Evolutionary conservation across 2,329 filamentous ascomycete genomes (phyloP).

Genomic region (Decorospora gaudefroyi): DNA sequence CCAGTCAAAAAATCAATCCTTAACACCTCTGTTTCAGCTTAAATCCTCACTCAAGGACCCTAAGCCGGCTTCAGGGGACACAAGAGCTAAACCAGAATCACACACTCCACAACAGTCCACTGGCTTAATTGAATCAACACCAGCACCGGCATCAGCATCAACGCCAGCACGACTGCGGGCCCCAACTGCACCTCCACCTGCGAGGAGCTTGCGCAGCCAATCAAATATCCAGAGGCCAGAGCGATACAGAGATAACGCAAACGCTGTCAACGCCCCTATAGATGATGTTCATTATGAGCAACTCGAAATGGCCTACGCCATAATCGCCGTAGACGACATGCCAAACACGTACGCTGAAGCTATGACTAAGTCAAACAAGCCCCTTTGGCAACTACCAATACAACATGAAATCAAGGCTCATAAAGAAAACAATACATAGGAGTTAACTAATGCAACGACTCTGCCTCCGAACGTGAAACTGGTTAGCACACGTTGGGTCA

Average conservation of each 20-base stretch:
- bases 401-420: slow-evolving; percentile 8
- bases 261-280: not conserved
- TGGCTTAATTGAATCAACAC: not conserved
- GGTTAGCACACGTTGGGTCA: slow-evolving; percentile 12
- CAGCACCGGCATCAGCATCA: too few relatives aligned
- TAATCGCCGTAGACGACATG: not conserved
- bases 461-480: slow-evolving; percentile 3
- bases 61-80: slow-evolving; percentile 3
- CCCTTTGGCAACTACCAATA: slow-evolving; percentile 4
- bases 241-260: not conserved
- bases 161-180: not conserved
- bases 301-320: not conserved
- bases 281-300: not conserved
- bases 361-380: not conserved
- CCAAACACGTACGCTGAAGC: slow-evolving; percentile 6
- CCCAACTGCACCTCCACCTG: not conserved
- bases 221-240: not conserved
- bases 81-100: slow-evolving; percentile 1
- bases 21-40: not conserved
- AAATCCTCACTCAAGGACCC: slow-evolving; percentile 2
- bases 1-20: not conserved
- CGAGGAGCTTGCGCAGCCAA: not conserved
- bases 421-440: slow-evolving; percentile 8
- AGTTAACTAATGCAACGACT: not conserved
- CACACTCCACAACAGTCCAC: not conserved